Base-by-base conservation (phyloP, 2,329 filamentous ascomycete species). In the Alternaria ventricosa region DNA sequence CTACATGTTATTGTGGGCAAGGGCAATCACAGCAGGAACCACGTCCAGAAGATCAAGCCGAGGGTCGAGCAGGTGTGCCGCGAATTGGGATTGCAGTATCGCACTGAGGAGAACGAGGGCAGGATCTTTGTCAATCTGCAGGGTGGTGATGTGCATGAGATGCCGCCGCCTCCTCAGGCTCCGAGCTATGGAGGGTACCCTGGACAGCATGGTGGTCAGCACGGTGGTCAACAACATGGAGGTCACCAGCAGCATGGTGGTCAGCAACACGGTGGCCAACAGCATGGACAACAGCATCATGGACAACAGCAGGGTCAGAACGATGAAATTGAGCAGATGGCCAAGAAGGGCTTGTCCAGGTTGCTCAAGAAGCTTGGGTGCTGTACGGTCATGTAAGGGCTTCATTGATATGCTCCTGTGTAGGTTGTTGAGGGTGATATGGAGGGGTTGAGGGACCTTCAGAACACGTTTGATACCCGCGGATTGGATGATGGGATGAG, bases 1-100 rank as follows among this genome's bases (percentile, higher is more conserved):
- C 83, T 99, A 60, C 94, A 97, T 82, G 94, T 97, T 44, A 97
- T 99, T 75, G 95, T 98, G 28, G 96, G 96, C 75, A 97, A 95
- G 81, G 96, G 96, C 4, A 96, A 96, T 79, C 96, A 99, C 82
- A 93, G 89, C 55, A 84, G 82, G 10, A 87, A 90, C 69, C 91
- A 96, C 74, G 86, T 98, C 23, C 93, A 97, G 81, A 97, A 96
- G 85, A 90, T 99, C 80, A 97, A 97, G 83, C 96, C 96, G n/a
- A 87, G 92, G 65, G 93, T 98, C 46, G 94, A 98, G 82, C 87
- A 92, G 78, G 85, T 98, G 53, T 97, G 95, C 80, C 87, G 84
- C 53, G 91, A 97, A 78, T 82, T 97, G 47, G 93, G 94, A 0
- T 84, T 99, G 58, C 87, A 94, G 73, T 97, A 92, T 80, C 82